A percentile compares a stretch with the other conserved stretches of the same genome.
These are phyloP conservation scores for Metarhizium album DNA, from an alignment of 2,329 filamentous ascomycete genomes.

Conservation along the genomic window DNA sequence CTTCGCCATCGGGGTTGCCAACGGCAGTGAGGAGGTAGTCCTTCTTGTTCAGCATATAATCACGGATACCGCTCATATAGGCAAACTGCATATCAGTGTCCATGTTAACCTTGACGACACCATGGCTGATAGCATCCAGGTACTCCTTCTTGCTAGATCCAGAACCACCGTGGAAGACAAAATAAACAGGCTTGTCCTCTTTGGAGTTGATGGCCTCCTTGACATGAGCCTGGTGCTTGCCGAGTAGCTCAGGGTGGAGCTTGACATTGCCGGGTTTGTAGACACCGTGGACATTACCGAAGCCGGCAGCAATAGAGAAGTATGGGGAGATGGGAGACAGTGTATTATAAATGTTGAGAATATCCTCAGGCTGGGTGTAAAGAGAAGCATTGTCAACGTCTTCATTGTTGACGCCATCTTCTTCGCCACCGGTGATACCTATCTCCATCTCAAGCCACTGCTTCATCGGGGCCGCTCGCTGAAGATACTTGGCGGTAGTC, in stretches of 20 bases:
- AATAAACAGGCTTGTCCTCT: conserved; percentile 89
- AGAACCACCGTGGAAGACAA: conserved; percentile 98
- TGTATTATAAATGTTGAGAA: conserved; percentile 81
- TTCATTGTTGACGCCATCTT: conserved; percentile 98
- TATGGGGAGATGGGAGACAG: conserved; percentile 80
- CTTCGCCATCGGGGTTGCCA: conserved; percentile 88
- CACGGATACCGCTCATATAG: conserved; percentile 84
- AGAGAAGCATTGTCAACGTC: conserved; percentile 92
- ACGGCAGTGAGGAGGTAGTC: conserved; percentile 82
- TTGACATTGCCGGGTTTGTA: conserved; percentile 98
- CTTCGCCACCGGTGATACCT: conserved; percentile 86
- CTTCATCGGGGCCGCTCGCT: conserved; percentile 92
- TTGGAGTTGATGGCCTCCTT: conserved; percentile 63
- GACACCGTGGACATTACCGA: conserved; percentile 98
- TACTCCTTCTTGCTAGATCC: conserved; percentile 88
- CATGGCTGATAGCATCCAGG: conserved; percentile 76
- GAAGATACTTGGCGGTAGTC: conserved; percentile 86
- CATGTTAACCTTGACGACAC: conserved; percentile 98
- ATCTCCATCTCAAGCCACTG: conserved; percentile 97
- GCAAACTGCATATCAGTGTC: conserved; percentile 97
- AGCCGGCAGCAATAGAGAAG: conserved; percentile 96
- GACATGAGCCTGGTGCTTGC: conserved; percentile 92
- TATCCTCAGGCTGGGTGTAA: conserved; percentile 97
- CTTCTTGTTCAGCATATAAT: conserved; percentile 91
- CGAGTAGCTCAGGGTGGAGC: conserved; percentile 88